phyloP scores from a whole-genome alignment of 129 eudicot species.

The Flaveria brownii region DNA sequence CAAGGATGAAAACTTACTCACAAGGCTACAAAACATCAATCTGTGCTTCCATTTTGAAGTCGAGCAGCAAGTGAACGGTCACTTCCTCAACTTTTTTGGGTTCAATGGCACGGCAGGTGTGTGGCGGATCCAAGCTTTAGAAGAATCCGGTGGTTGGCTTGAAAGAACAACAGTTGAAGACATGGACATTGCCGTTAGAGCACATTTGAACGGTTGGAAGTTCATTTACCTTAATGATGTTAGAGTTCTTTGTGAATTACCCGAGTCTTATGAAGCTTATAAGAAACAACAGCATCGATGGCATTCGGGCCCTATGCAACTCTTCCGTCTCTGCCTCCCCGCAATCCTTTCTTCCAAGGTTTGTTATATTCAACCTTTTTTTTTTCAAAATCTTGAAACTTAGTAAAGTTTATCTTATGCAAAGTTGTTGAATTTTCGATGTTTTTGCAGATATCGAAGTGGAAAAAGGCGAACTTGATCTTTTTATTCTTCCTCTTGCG shows the following conservation, averaged over 20 bases:
- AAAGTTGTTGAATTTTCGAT: background rate
- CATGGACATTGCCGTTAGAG: conserved; percentile 76
- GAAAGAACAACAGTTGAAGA: conserved; percentile 89
- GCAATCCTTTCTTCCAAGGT: conserved; percentile 66
- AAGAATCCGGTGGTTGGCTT: conserved; percentile 97
- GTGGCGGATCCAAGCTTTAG: conserved; percentile 92
- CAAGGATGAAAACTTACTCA: conserved; percentile 87
- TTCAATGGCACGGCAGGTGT: conserved; percentile 98
- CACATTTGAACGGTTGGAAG: conserved; percentile 76
- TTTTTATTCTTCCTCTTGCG: conserved; percentile 86
- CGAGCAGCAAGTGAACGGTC: conserved; percentile 92
- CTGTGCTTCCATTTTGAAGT: conserved; percentile 97
- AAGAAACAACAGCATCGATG: conserved; percentile 82
- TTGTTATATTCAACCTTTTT: background rate
- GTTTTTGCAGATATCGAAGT: conserved; percentile 66
- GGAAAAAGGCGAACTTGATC: conserved; percentile 88
- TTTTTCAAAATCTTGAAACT: conserved; percentile 17
- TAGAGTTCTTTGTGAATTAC: conserved; percentile 61
- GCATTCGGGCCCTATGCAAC: conserved; percentile 93
- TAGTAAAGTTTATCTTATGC: conserved; percentile 7
- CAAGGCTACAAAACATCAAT: conserved; percentile 89
- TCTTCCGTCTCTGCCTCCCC: conserved; percentile 66
- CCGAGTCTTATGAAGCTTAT: conserved; percentile 77
- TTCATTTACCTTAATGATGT: conserved; percentile 72
- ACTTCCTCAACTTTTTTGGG: conserved; percentile 77